Evolutionary conservation across 495 filamentous ascomycete species (phyloP), one percentile per base, ranked within the genome.

Genomic region (Physcia stellaris): DNA sequence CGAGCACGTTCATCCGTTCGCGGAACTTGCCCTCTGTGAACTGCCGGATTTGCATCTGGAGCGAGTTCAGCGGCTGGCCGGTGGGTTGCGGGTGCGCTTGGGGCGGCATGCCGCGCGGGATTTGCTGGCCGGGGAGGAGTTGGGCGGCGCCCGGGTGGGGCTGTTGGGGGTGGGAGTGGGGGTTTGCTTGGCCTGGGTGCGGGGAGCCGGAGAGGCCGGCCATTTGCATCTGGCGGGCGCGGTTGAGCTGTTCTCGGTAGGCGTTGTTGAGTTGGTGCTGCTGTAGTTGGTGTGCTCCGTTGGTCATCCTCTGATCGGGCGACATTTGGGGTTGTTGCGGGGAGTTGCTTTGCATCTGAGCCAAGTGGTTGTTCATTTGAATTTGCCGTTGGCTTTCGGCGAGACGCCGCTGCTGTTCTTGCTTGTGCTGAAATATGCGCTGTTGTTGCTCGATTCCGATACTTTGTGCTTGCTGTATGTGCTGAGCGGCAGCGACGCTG

Each of bases 271-370:
- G 39, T 6, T 44, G 40, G 29, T 59, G 59, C 21, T 56, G 44
- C 28, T 40, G 43, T 23, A 56, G 60, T 19, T 56, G 58, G 6
- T 53, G 53, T 4, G 60, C 17, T n/a, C 35, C 20, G 34, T 34
- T 63, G 56, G 1, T 56, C 62, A 40, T 57, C 59, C 33, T 66
- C 62, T 24, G 58, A 56, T 43, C 61, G 59, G 61, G 57, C 55
- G 63, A 55, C 39, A 64, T 23, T 27, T 34, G 31, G 2, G 35
- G 24, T 16, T 19, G 32, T 23, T 22, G 20, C n/a, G 34, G 18
- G n/a, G 22, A 11, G 16, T 42, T 15, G 24, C 37, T 24, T 44
- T 30, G 22, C 30, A 9, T 39, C n/a, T 48, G 38, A 6, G 28
- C 21, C 7, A 39, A 3, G 10, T 40, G 35, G 28, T 40, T 19